These are phyloP conservation scores for Aquilaria yunnanensis DNA, from an alignment of 345 rosid genomes.

Conservation along the genomic window DNA sequence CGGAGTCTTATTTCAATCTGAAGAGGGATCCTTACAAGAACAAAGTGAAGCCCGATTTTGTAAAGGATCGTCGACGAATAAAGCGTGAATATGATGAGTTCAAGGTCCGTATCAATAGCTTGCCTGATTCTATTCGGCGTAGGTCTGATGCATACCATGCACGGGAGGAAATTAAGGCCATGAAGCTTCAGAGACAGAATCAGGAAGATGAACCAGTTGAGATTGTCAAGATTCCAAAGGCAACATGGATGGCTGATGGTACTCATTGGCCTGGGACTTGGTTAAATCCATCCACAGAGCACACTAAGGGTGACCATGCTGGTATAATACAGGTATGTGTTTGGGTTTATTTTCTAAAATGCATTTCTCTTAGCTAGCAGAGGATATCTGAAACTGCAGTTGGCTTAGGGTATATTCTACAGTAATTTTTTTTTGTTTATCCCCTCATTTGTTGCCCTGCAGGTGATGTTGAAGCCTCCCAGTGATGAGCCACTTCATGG, in stretches of 20 bases:
- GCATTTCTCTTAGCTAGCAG: no score
- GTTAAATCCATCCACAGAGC: conserved; percentile 65
- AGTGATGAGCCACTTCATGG: conserved; percentile 89
- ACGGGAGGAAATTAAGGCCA: conserved; percentile 91
- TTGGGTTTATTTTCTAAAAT: no score
- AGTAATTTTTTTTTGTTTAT: conserved; percentile 6
- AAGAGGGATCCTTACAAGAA: conserved; percentile 97
- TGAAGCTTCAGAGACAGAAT: conserved; percentile 88
- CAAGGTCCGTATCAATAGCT: conserved; percentile 86
- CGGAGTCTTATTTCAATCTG: conserved; percentile 86
- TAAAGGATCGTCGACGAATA: conserved; percentile 85
- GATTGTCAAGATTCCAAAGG: conserved; percentile 77
- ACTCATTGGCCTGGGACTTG: conserved; percentile 99
- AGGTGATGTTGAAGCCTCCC: conserved; percentile 99
- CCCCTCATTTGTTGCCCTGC: conserved; percentile 13
- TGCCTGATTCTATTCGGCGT: conserved; percentile 92
- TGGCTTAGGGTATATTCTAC: neutral
- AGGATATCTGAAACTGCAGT: no score
- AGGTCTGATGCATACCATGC: conserved; percentile 97
- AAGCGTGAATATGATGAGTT: conserved; percentile 99
- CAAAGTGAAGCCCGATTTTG: conserved; percentile 81
- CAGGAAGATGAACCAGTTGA: conserved; percentile 66
- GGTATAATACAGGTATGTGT: conserved; percentile 83
- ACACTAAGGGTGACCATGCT: conserved; percentile 84
- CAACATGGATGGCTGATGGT: conserved; percentile 99